Percentiles rank a stretch among this genome's conserved stretches.
phyloP scores from a whole-genome alignment of 768 basidiomycete genomes.

The Daedaleopsis nitida region DNA sequence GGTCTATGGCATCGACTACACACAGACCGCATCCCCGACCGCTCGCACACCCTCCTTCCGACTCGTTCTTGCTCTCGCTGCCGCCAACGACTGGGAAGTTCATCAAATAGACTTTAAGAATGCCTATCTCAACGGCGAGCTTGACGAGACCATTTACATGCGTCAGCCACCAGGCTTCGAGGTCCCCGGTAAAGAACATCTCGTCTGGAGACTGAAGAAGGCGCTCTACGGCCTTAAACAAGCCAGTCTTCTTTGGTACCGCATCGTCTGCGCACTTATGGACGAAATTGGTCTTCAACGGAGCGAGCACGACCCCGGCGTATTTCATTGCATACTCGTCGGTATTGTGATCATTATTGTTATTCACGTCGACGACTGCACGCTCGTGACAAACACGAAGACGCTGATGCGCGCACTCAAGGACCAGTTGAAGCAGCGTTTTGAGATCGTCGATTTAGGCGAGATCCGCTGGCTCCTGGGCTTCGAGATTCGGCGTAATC shows the following conservation, averaged over 20 bases:
- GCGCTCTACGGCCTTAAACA: constrained; percentile 34
- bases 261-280: too few relatives aligned
- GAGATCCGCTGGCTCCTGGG: constrained; percentile 22
- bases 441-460: constrained; percentile 22
- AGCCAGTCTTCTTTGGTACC: constrained; percentile 23
- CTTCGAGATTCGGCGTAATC: constrained; percentile 21
- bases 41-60: constrained; percentile 30
- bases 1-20: constrained; percentile 29
- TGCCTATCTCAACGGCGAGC: constrained; percentile 30
- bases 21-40: constrained; percentile 30
- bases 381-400: neutral
- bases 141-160: constrained; percentile 21
- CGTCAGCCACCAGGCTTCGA: constrained; percentile 4
- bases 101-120: constrained; percentile 38
- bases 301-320: constrained; percentile 11
- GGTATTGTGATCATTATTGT: constrained; percentile 4
- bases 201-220: constrained; percentile 17
- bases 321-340: constrained; percentile 2
- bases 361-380: neutral
- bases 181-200: constrained; percentile 7
- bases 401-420: neutral
- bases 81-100: constrained; percentile 26
- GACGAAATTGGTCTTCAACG: constrained; percentile 6
- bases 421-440: neutral
- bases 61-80: constrained; percentile 29